Conservation (phyloP, 2,329 filamentous ascomycete species). For the Plenodomus biglobosus region DNA sequence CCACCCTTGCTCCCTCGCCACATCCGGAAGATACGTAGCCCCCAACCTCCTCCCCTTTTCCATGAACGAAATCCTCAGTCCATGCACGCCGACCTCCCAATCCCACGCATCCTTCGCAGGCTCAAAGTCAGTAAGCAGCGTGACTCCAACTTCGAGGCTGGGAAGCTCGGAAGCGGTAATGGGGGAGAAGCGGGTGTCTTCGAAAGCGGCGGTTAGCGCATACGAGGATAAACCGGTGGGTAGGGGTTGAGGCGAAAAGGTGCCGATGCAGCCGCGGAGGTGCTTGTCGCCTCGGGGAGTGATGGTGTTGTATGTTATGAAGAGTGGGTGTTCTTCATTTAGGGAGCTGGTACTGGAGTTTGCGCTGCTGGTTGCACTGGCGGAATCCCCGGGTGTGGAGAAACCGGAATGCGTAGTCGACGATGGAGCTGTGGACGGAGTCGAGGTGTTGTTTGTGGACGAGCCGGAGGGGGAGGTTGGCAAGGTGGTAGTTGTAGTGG, state of each 20-base stretch:
- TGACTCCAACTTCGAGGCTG: conserved; percentile 57
- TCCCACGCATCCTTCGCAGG: conserved; percentile 71
- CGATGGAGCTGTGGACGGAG: conserved; percentile 49
- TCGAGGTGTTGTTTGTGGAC: conserved; percentile 47
- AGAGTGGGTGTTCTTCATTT: conserved; percentile 65
- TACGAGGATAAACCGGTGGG: conserved; percentile 9
- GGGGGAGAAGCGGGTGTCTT: conserved; percentile 63
- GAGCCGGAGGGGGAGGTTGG: conserved; percentile 25
- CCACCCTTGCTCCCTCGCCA: conserved; percentile 92
- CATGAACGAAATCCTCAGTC: conserved; percentile 82
- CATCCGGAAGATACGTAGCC: conserved; percentile 89
- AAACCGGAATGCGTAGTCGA: conserved; percentile 49
- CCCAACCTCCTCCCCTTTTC: conserved; percentile 73
- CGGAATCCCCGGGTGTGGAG: conserved; percentile 48
- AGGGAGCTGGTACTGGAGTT: conserved; percentile 44
- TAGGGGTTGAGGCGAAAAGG: conserved; percentile 40
- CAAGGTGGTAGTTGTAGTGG: no score
- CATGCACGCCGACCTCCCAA: conserved; percentile 85
- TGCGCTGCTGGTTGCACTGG: conserved; percentile 46
- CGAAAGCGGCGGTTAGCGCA: conserved; percentile 52
- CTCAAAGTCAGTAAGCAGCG: conserved; percentile 84
- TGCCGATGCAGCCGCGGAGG: conserved; percentile 93
- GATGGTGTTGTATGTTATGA: conserved; percentile 91
- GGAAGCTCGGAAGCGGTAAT: conserved; percentile 51
- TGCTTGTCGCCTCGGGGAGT: conserved; percentile 61